A percentile compares a stretch with the other conserved stretches of the same genome.
These are phyloP conservation scores for Yarrowia yakushimensis DNA, from an alignment of 805 yeast genomes.

Conservation along the genomic window DNA sequence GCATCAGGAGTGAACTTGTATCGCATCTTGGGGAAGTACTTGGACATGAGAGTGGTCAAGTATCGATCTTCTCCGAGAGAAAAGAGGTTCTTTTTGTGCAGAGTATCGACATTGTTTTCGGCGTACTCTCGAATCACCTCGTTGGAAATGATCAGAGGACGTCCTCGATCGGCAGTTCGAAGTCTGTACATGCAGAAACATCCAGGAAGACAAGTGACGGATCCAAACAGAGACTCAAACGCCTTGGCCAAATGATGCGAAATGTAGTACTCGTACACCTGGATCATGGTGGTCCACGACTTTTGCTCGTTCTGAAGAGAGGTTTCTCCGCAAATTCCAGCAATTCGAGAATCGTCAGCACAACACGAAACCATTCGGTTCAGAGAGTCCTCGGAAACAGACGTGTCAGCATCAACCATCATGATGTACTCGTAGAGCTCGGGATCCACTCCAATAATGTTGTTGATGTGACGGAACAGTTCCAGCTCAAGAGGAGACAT, in stretches of 20 bases:
- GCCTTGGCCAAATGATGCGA: constrained; percentile 64
- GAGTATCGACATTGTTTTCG: constrained; percentile 53
- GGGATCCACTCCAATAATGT: constrained; percentile 58
- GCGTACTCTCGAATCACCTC: constrained; percentile 56
- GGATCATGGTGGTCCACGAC: constrained; percentile 58
- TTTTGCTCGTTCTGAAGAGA: constrained; percentile 53
- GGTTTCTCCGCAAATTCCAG: constrained; percentile 64
- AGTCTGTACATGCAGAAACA: constrained; percentile 57
- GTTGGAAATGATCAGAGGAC: constrained; percentile 58
- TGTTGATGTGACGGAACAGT: constrained; percentile 51
- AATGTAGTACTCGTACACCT: constrained; percentile 61
- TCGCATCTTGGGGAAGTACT: constrained; percentile 53
- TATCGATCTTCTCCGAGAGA: constrained; percentile 62
- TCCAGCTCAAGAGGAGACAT: constrained; percentile 59
- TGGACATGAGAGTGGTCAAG: constrained; percentile 55
- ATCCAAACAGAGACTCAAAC: constrained; percentile 58
- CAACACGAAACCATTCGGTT: constrained; percentile 57
- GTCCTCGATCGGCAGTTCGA: constrained; percentile 47
- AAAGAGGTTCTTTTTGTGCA: constrained; percentile 58
- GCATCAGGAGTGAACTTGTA: constrained; percentile 57
- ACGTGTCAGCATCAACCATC: constrained; percentile 65
- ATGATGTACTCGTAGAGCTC: constrained; percentile 54
- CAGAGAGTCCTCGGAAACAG: constrained; percentile 50
- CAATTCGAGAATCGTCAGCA: constrained; percentile 54
- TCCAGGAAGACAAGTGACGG: constrained; percentile 66